Base-by-base conservation (phyloP, 176 grass and related monocot genomes). In the Pontederia paniculata region DNA sequence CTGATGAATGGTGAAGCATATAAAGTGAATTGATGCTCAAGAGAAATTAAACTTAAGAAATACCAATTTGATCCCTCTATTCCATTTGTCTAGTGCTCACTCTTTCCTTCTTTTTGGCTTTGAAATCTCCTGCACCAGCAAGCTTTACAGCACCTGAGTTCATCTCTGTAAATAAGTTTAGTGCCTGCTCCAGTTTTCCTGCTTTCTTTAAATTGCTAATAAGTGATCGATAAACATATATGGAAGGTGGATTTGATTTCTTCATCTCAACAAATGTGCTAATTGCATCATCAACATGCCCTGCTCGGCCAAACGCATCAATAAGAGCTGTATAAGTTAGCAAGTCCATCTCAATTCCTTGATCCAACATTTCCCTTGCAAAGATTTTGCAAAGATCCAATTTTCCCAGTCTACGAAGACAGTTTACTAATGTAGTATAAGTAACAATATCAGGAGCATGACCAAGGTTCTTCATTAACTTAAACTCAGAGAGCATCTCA, bases 361-460 rank as follows among this genome's bases (percentile, higher is more conserved):
- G 84, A 45, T 77, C 71, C 48, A 74, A 6, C 77, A 97, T 91
- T 72, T 97, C 83, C 11, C 48, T 54, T 25, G 77, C 69, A 48
- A 97, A 72, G 9, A 11, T 61, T 71, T 70, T 90, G 69, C 86
- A 97, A 31, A 84, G 20, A 64, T 71, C 47, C 0, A 97, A 71
- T 45, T 60, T 87, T 17, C 86, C 91, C 28, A 87, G 72, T 61
- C 77, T 87, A 0, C 77, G 77, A 22, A 84, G 20, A 72, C 77
- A 87, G 63, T 90, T 97, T 52, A 90, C 81, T 52, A 97, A 48
- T 25, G 93, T 97, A 68, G 86, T 97, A 52, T 97, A 97, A 11
- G 93, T 97, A 58, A 84, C 70, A 20, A 80, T 53, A 75, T 90
- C 83, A 62, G 93, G 83, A 71, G 62, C 44, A 77, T 79, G 68